Base-by-base conservation (phyloP, 495 filamentous ascomycete genomes). In the Lophiotrema nucula region DNA sequence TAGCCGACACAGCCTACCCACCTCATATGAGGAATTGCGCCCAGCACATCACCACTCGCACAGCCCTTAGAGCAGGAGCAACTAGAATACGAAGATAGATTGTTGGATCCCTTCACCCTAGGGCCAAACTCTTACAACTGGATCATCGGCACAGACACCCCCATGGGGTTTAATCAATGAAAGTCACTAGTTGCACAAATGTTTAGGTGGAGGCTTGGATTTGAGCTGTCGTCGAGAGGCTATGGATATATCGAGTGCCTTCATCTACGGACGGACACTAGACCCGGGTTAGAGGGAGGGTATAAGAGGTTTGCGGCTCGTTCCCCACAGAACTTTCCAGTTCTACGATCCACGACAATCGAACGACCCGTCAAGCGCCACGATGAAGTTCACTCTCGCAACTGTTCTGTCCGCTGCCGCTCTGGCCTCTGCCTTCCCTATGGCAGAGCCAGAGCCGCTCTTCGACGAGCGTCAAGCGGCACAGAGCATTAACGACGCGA, bases 401-500 rank as follows among this genome's bases (percentile, higher is more conserved):
- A n/a, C 52, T 12, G 28, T 53, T 27, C 28, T 63, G 13, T 57
- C 53, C 28, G 51, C 24, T 16, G 38, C 52, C 53, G 47, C 53
- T 23, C 19, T 58, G 53, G 60, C 31, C 11, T 57, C 53, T 47
- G 60, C 60, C 53, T 15, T 63, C 27, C 60, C 60, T 11, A 23
- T 62, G 58, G 39, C 60, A 31, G 53, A 57, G 18, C 53, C 60
- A 33, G 60, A 63, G 53, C 53, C 46, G 27, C 25, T 63, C 24
- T 37, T 63, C 39, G 18, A 5, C 33, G 28, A 21, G 12, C 58
- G 58, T 25, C 53, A 63, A 43, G 53, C 53, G 22, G 47, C 53
- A 12, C 15, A 60, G 46, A 78, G 76, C 73, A 74, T 85, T 53
- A 75, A 85, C 72, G 63, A 61, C 47, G 71, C 78, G 16, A 76